Conservation (phyloP, 768 basidiomycete species). For the Lentinula detonsa region DNA sequence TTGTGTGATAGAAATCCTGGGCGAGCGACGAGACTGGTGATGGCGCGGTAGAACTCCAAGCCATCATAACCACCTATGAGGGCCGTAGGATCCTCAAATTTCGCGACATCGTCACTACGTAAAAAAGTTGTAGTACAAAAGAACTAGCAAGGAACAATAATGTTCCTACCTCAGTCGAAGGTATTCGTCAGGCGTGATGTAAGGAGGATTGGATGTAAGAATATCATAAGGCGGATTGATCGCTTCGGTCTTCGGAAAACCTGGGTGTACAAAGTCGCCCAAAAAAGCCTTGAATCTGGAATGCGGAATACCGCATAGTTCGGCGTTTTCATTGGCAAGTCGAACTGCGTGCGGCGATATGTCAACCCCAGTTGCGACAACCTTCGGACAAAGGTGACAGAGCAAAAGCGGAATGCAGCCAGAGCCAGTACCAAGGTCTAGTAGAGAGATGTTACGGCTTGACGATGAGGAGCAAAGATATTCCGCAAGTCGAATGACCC, state of each 20-base stretch:
- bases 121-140: background rate
- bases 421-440: conserved; percentile 92
- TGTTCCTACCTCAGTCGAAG: conserved; percentile 29
- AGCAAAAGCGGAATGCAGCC: conserved; percentile 91
- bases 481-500: conserved; percentile 58
- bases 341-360: conserved; percentile 53
- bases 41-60: conserved; percentile 66
- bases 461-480: conserved; percentile 28
- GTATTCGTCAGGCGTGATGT: conserved; percentile 70
- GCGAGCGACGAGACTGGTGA: conserved; percentile 52
- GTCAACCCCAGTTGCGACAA: conserved; percentile 62
- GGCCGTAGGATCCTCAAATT: conserved; percentile 78
- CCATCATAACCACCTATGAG: conserved; percentile 67
- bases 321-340: conserved; percentile 46
- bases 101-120: conserved; percentile 53
- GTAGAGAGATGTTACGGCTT: conserved; percentile 31
- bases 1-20: conserved; percentile 44
- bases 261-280: conserved; percentile 38
- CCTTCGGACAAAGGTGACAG: conserved; percentile 55
- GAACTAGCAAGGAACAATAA: background rate
- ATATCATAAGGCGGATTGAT: conserved; percentile 60
- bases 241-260: conserved; percentile 25
- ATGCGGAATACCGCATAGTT: conserved; percentile 29
- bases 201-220: conserved; percentile 83
- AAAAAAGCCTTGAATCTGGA: conserved; percentile 25